A percentile compares a stretch with the other conserved stretches of the same genome.
Conservation (phyloP, 2,329 filamentous ascomycete genomes). For the Fusarium anguioides region DNA sequence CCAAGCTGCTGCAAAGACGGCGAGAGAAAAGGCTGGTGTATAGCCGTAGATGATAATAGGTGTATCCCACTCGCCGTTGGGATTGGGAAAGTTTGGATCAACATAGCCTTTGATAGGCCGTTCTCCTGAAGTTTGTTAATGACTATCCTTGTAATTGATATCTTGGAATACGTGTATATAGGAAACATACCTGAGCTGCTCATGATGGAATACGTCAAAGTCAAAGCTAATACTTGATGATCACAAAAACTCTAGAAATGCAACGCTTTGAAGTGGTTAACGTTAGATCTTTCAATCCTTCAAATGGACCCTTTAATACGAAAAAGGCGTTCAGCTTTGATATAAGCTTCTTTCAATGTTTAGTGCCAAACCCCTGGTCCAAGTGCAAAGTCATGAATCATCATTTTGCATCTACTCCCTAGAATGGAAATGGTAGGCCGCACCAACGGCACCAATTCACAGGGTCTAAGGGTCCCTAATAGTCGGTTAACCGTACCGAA, state of each 20-base stretch:
- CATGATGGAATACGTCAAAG: conserved; percentile 22
- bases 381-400: conserved; percentile 40
- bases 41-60: conserved; percentile 64
- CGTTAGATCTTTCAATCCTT: conserved; percentile 10
- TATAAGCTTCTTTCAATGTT: conserved; percentile 27
- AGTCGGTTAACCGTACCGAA: conserved; percentile 4
- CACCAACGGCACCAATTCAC: neutral
- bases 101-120: conserved; percentile 53
- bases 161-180: neutral
- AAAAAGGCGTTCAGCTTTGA: neutral
- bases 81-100: conserved; percentile 64
- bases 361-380: conserved; percentile 2
- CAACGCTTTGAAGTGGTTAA: neutral
- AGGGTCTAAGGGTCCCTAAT: conserved; percentile 2
- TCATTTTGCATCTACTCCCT: conserved; percentile 6
- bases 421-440: neutral
- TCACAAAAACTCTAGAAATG: neutral
- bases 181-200: conserved; percentile 23
- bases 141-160: neutral
- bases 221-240: conserved; percentile 29
- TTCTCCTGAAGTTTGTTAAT: conserved; percentile 9
- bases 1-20: conserved; percentile 55
- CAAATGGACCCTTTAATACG: conserved; percentile 6
- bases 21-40: conserved; percentile 58
- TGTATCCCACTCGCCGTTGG: conserved; percentile 57